Base-by-base conservation (phyloP, 2,329 filamentous ascomycete species). In the Thermoascus crustaceus region DNA sequence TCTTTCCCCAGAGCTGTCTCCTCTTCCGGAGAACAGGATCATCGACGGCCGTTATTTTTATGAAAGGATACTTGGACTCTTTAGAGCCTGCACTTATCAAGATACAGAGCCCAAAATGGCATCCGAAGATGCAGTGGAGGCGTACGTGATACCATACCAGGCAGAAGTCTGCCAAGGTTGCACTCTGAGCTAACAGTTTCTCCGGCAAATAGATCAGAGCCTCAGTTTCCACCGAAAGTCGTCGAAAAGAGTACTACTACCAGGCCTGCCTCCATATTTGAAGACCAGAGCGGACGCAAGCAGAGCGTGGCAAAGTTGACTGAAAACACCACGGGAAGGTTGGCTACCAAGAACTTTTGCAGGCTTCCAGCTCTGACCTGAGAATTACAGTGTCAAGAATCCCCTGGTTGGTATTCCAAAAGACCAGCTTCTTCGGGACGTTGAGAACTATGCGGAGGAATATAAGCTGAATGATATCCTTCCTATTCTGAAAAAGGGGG, bases 381-480 rank as follows among this genome's bases (percentile, higher is more conserved):
- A n/a, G n/a, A n/a, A n/a, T n/a, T 29, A 13, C 17, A 38, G 37
- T 11, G 37, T 52, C 38, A 47, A 47, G 35, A 58, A 58, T 27
- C 55, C 55, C 34, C 44, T 58, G 4, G 35, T 45, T 5, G 54
- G 50, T 8, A 55, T 59, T 22, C 48, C 55, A 13, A 54, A 52
- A 31, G 47, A 49, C 3, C 46, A 50, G 24, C 39, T 59, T 9
- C 41, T 58, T 5, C 39, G 44, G 27, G 54, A 59, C 35, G 55
- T 58, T 23, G 52, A 54, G 21, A 34, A 46, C 19, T 59, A 48
- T 49, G 80, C 78, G 23, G 62, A 66, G n/a, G 60, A 71, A 32
- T 74, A 81, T 45, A 68, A 71, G 17, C 66, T 88, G 19, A 59
- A 63, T 2, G 74, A 81, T 34, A 71, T 80, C 43, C 61, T 76